phyloP scores from a whole-genome alignment of 306 rosid species.

The Cucumis sativus region Cucumber_9930_V3 NC_026658.2:15235501-15236000 shows the following conservation, averaged over 20 bases:
- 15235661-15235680: too few species aligned
- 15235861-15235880: background rate
- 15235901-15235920: background rate
- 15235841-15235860: background rate
- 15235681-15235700: background rate
- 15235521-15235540: background rate
- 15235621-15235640: background rate
- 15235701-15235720: background rate
- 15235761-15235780: background rate
- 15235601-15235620: background rate
- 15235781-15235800: background rate
- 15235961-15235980: too few species aligned
- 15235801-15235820: background rate
- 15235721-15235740: background rate
- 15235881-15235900: too few species aligned
- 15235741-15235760: background rate
- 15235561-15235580: too few species aligned
- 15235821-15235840: background rate
- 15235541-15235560: background rate
- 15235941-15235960: too few species aligned
- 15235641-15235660: background rate
- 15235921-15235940: background rate
- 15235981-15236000: too few species aligned
- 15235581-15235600: background rate
- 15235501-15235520: too few species aligned